phyloP scores from a whole-genome alignment of 2,329 filamentous ascomycete species.

The Trichoderma pleuroti region DNA sequence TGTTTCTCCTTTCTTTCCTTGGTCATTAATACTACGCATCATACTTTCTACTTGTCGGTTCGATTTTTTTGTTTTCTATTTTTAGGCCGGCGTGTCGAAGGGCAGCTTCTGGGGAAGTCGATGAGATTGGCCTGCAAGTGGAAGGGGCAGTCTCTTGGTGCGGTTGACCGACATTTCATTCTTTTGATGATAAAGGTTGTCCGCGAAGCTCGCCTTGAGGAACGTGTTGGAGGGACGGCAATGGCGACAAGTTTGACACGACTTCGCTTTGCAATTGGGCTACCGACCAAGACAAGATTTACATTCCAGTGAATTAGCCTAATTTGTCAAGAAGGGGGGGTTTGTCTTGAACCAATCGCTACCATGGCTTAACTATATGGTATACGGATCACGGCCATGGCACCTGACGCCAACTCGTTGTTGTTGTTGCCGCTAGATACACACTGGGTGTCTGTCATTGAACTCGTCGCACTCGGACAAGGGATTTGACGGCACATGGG shows the following conservation, averaged over 20 bases:
- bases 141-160: not conserved
- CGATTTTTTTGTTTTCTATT: constrained; percentile 24
- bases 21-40: constrained; percentile 25
- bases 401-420: not conserved
- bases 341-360: not conserved
- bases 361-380: not conserved
- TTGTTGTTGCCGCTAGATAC: not conserved
- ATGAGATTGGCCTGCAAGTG: not conserved
- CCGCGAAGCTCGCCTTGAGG: not conserved
- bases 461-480: not conserved
- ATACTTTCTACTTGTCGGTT: constrained; percentile 20
- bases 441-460: not conserved
- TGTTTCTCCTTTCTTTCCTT: constrained; percentile 32
- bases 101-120: constrained; percentile 37
- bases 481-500: not conserved
- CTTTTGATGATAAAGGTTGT: not conserved
- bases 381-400: not conserved
- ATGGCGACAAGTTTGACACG: not conserved
- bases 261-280: not conserved
- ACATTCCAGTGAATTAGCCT: not conserved
- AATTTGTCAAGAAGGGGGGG: not conserved
- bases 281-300: not conserved
- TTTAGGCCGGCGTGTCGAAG: constrained; percentile 28
- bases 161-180: not conserved
- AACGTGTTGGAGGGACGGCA: not conserved